Percentiles rank a stretch among this genome's conserved stretches.
phyloP scores from a whole-genome alignment of 2,329 filamentous ascomycete species.

The Sporothrix brasiliensis region DNA sequence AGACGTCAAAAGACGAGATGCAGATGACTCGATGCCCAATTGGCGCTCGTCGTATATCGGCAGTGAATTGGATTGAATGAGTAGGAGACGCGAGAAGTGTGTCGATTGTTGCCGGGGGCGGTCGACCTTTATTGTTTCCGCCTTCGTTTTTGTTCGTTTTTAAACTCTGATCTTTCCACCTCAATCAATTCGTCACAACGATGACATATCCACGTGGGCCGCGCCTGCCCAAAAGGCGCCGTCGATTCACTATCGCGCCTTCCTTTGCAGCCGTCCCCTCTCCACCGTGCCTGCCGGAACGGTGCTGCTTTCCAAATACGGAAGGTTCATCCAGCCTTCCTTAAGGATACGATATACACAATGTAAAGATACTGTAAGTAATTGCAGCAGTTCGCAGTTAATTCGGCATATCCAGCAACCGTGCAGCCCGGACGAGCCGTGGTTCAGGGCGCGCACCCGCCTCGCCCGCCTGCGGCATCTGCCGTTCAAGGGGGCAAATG shows the following conservation, averaged over 20 bases:
- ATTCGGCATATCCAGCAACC: not conserved
- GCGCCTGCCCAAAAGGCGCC: not conserved
- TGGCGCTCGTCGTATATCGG: not conserved
- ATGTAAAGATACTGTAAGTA: not conserved
- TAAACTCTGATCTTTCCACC: not conserved
- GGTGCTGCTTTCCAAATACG: conserved; percentile 14
- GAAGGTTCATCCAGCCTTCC: conserved; percentile 1
- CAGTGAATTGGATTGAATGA: not conserved
- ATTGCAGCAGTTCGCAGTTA: not conserved
- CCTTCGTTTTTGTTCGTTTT: not conserved
- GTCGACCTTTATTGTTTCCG: conserved; percentile 11
- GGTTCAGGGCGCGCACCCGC: not conserved
- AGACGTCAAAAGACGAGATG: conserved; percentile 1
- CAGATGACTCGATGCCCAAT: not conserved
- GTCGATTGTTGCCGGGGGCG: not conserved
- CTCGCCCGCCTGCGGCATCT: not conserved
- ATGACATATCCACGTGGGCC: not conserved
- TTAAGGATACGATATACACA: not conserved
- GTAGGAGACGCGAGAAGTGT: not conserved
- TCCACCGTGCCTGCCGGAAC: conserved; percentile 12
- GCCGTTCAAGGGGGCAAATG: conserved; percentile 14
- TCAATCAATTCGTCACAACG: not conserved
- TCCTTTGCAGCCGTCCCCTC: not conserved
- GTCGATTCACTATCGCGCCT: conserved; percentile 18
- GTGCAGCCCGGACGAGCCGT: conserved; percentile 9